Base-by-base conservation (phyloP, 1,284 basidiomycete species). In the Gomphus bonarii region DNA sequence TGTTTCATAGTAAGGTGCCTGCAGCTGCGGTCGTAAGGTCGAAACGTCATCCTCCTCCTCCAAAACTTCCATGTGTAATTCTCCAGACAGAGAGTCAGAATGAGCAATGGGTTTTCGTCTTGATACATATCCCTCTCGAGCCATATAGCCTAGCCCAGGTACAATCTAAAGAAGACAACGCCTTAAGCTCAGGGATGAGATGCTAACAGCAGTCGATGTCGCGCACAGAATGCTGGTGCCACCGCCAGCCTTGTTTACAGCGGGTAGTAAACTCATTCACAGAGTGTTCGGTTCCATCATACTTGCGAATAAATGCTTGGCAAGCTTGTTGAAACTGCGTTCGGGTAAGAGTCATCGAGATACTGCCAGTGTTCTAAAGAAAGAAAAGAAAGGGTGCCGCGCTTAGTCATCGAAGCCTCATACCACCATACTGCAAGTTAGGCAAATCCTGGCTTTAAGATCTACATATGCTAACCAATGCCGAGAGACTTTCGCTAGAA, bases 261-360 rank as follows among this genome's bases (percentile, higher is more conserved):
- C 38, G 31, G 48, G 33, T 9, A 3, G 55, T 35, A 38, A 59
- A 43, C 28, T 60, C 54, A 50, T 50, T 38, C 30, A 25, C 18
- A 57, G 63, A 49, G 18, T 60, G 57, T 18, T 60, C 59, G 42
- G 55, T 36, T 18, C 59, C 25, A 28, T 28, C 57, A 50, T 65
- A 59, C 58, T 69, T 73, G 22, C 65, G 65, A 47, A 79, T 69
- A 59, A 83, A 74, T n/a, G 70, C 70, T 62, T 77, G 76, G 69
- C 80, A 85, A 36, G 79, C 79, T n/a, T 66, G 57, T 58, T 84
- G 79, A 64, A 88, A 89, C 59, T 82, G 70, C n/a, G 67, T 47
- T 61, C 83, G 80, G 63, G 82, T 77, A 59, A 82, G 68, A 4
- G 31, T 31, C 22, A 28, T 33, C 67, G 22, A 28, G 14, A 22